Base-by-base conservation (phyloP, 2,329 filamentous ascomycete species). In the Fusarium praegraminearum region DNA sequence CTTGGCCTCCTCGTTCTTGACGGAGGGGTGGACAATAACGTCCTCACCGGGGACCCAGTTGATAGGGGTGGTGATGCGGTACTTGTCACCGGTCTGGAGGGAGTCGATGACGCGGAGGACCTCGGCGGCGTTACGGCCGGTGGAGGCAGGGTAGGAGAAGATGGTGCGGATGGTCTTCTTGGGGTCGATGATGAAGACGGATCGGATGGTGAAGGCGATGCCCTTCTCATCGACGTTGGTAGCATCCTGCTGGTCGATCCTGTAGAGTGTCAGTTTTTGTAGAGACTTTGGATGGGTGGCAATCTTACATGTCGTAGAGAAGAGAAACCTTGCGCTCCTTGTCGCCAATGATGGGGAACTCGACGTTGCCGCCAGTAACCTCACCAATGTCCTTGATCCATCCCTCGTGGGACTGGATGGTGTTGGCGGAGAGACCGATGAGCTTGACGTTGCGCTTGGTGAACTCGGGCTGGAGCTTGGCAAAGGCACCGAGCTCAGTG, bases 131-230 rank as follows among this genome's bases (percentile, higher is more conserved):
- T 94, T 94, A 78, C 92, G 90, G 82, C 94, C 94, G 46, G 93
- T 97, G 62, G 91, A 94, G 66, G 94, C 94, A 44, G 94, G 94
- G 86, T 97, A 98, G 78, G 92, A 90, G 84, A 97, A 91, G 80
- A 93, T 97, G 79, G 94, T 89, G 76, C 94, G 91, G 83, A 97
- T 96, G 81, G 91, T 95, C 90, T 97, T 97, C 82, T 89, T 89
- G 70, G 94, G 94, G 85, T 97, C 94, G 80, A 97, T 96, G 83
- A 97, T 86, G 87, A 97, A 97, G 78, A 97, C 94, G 75, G 92
- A 93, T 77, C 94, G 93, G 83, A 98, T 97, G 75, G 94, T 97
- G 83, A 97, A 95, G 59, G 94, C 93, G 75, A 95, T 92, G 74
- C 91, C 91, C 87, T 93, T 93, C 76, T 86, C 81, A 80, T 94